phyloP scores from a whole-genome alignment of 495 filamentous ascomycete species.

The Penicillium verhagenii region DNA sequence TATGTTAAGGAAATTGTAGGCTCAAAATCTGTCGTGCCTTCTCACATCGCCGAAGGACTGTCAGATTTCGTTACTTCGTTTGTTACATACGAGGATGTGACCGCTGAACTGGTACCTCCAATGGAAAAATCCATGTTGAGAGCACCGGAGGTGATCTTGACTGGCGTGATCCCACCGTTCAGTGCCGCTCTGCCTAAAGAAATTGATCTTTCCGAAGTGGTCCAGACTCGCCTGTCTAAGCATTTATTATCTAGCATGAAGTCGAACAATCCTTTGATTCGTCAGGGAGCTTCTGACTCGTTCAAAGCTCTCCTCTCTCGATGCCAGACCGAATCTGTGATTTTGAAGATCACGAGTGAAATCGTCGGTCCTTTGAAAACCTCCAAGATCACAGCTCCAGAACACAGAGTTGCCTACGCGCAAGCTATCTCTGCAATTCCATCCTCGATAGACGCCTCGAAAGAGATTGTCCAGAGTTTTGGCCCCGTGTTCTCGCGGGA shows the following conservation, averaged over 20 bases:
- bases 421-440: slow-evolving; percentile 70
- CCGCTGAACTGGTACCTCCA: slow-evolving; percentile 71
- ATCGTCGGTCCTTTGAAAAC: slow-evolving; percentile 73
- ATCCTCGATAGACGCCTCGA: slow-evolving; percentile 53
- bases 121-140: slow-evolving; percentile 86
- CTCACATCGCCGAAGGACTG: slow-evolving; percentile 69
- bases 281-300: slow-evolving; percentile 69
- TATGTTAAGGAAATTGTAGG: slow-evolving; percentile 83
- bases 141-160: slow-evolving; percentile 84
- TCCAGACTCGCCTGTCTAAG: slow-evolving; percentile 71
- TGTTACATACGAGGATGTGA: slow-evolving; percentile 70
- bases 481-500: slow-evolving; percentile 69
- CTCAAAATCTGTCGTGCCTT: slow-evolving; percentile 67
- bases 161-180: slow-evolving; percentile 69
- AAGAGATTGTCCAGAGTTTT: slow-evolving; percentile 64
- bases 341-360: slow-evolving; percentile 71
- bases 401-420: slow-evolving; percentile 77
- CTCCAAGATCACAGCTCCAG: slow-evolving; percentile 74
- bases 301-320: slow-evolving; percentile 63
- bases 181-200: slow-evolving; percentile 62
- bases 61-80: slow-evolving; percentile 82
- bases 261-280: slow-evolving; percentile 75
- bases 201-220: slow-evolving; percentile 73
- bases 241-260: slow-evolving; percentile 85
- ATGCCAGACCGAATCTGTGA: slow-evolving; percentile 52